Evolutionary conservation across 805 yeast genomes (phyloP).

Genomic region (Wickerhamiella lipophila): DNA sequence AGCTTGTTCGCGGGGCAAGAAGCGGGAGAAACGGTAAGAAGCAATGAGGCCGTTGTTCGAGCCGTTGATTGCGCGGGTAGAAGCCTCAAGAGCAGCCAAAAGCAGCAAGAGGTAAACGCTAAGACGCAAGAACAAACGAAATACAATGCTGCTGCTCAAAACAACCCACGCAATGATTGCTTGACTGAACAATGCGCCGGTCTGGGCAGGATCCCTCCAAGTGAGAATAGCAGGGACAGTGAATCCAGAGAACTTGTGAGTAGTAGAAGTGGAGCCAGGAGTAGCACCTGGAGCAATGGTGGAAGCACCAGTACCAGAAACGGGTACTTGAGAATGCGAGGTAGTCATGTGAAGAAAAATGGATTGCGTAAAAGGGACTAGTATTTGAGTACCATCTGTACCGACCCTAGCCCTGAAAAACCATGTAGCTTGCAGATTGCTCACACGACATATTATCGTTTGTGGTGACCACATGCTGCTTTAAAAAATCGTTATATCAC

Average conservation of each 20-base stretch:
- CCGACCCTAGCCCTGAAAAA: constrained; percentile 8
- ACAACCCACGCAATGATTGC: constrained; percentile 46
- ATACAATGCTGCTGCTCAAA: constrained; percentile 23
- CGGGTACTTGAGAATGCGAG: not conserved
- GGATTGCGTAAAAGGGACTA: constrained; percentile 4
- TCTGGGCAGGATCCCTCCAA: constrained; percentile 63
- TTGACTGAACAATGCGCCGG: constrained; percentile 48
- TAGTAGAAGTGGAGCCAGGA: constrained; percentile 1
- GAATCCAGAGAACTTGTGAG: constrained; percentile 18
- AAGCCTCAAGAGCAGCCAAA: constrained; percentile 66
- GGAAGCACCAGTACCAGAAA: not conserved
- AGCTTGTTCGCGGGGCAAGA: constrained; percentile 28
- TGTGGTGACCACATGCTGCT: not conserved
- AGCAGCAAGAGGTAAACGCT: constrained; percentile 45
- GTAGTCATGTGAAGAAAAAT: not conserved
- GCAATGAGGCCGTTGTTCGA: constrained; percentile 56
- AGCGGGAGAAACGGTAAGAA: constrained; percentile 54
- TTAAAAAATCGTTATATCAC: too few species aligned
- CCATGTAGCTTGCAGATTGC: constrained; percentile 4
- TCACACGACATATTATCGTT: constrained; percentile 2
- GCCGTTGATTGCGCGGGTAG: constrained; percentile 61
- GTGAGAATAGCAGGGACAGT: constrained; percentile 38
- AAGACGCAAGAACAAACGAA: constrained; percentile 28
- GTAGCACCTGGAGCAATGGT: not conserved
- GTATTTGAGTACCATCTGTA: not conserved